These are phyloP conservation scores for Chaetomiaceae sp. DNA, from an alignment of 2,329 filamentous ascomycete species.

Conservation along the genomic window DNA sequence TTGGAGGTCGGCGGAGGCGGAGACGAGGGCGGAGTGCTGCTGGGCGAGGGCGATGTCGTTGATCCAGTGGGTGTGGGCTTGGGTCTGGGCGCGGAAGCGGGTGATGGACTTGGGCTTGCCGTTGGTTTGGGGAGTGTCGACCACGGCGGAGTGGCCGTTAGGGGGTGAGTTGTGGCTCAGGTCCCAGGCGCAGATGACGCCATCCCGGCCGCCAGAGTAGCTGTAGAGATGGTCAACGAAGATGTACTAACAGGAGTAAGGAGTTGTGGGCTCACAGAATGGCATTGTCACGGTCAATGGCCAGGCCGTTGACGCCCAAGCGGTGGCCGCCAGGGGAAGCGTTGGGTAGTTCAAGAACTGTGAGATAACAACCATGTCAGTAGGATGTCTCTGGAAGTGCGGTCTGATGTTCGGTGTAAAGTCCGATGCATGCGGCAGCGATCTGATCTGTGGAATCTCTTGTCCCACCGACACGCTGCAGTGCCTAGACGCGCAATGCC, in stretches of 20 bases:
- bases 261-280: slow-evolving; percentile 65
- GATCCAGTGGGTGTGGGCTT: slow-evolving; percentile 92
- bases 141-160: slow-evolving; percentile 29
- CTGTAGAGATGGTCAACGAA: slow-evolving; percentile 43
- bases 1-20: slow-evolving; percentile 87
- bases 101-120: slow-evolving; percentile 43
- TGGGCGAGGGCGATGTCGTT: slow-evolving; percentile 84
- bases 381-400: not conserved
- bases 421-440: not conserved
- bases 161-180: slow-evolving; percentile 60
- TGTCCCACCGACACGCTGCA: not conserved
- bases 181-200: slow-evolving; percentile 94
- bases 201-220: slow-evolving; percentile 93
- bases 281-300: slow-evolving; percentile 75
- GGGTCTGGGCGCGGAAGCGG: slow-evolving; percentile 56
- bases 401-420: not conserved
- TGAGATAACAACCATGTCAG: slow-evolving; percentile 19
- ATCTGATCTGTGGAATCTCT: not conserved
- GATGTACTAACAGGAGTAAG: no score
- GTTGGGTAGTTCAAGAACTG: slow-evolving; percentile 57
- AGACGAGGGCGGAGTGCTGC: slow-evolving; percentile 74
- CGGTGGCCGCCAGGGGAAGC: slow-evolving; percentile 72
- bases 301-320: slow-evolving; percentile 90
- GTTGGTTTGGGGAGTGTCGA: slow-evolving; percentile 29
- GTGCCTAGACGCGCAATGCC: not conserved